These are phyloP conservation scores for Sungouiozyma intestinalis DNA, from an alignment of 805 yeast species.

Conservation along the genomic window DNA sequence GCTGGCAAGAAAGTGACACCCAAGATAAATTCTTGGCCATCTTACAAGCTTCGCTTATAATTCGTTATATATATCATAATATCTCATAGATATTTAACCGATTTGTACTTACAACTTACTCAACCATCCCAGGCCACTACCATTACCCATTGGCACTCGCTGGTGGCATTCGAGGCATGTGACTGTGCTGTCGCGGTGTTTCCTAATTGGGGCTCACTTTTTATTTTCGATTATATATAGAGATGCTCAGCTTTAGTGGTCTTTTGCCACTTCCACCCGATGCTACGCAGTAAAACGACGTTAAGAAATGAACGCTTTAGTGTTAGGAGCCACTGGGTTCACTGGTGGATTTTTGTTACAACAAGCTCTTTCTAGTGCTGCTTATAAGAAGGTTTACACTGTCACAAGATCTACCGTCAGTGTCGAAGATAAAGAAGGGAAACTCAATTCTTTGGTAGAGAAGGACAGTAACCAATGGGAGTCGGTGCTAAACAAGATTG, in stretches of 20 bases:
- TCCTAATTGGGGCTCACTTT: neutral
- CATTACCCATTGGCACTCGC: no score
- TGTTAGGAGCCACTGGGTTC: slow-evolving; percentile 72
- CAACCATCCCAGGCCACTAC: no score
- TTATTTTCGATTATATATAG: no score
- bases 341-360: slow-evolving; percentile 53
- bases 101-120: neutral
- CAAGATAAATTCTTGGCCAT: neutral
- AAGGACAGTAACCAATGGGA: slow-evolving; percentile 44
- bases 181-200: neutral
- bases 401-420: slow-evolving; percentile 41
- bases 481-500: slow-evolving; percentile 23
- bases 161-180: no score
- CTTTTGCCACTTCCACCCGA: neutral
- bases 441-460: slow-evolving; percentile 34
- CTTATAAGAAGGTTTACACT: slow-evolving; percentile 35
- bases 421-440: slow-evolving; percentile 14
- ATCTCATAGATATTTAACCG: neutral
- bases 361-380: slow-evolving; percentile 30
- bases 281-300: neutral
- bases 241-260: neutral
- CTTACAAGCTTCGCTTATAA: neutral
- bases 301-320: slow-evolving; percentile 24
- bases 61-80: neutral
- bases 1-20: no score